A percentile compares a stretch with the other conserved stretches of the same genome.
phyloP scores from a whole-genome alignment of 1,284 basidiomycete genomes.

The Mycosarcoma mackinlayi region DNA sequence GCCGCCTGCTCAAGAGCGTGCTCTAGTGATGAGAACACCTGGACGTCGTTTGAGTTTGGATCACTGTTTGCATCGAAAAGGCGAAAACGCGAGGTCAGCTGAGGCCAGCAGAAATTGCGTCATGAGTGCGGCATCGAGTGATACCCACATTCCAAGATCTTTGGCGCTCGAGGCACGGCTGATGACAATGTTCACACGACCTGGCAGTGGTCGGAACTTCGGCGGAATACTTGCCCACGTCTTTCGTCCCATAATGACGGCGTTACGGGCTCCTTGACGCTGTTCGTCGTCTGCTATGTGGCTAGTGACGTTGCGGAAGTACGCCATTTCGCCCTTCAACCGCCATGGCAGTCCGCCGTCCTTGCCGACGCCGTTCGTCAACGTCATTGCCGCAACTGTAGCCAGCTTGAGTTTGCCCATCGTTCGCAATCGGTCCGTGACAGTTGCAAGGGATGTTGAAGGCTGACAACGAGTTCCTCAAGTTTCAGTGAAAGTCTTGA shows the following conservation, averaged over 20 bases:
- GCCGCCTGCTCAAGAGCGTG: conserved; percentile 23
- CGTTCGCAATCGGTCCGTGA: neutral
- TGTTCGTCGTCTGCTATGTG: conserved; percentile 68
- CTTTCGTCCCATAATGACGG: conserved; percentile 93
- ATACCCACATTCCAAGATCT: conserved; percentile 74
- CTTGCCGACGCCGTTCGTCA: conserved; percentile 86
- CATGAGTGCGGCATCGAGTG: neutral
- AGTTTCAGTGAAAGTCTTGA: too few species aligned
- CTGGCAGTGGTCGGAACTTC: conserved; percentile 83
- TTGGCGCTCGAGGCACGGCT: conserved; percentile 75
- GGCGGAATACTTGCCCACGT: conserved; percentile 98
- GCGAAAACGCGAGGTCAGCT: conserved; percentile 21
- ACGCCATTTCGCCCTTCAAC: conserved; percentile 88
- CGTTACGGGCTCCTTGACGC: conserved; percentile 73
- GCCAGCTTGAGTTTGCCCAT: conserved; percentile 72
- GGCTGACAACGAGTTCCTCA: too few species aligned
- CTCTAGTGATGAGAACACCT: conserved; percentile 26
- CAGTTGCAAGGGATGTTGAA: too few species aligned
- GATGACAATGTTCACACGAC: conserved; percentile 83
- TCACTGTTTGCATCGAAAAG: conserved; percentile 6
- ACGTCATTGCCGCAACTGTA: conserved; percentile 91
- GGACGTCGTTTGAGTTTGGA: conserved; percentile 46
- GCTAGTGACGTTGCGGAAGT: conserved; percentile 85
- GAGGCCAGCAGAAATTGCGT: conserved; percentile 22
- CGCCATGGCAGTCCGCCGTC: conserved; percentile 84